A percentile compares a stretch with the other conserved stretches of the same genome.
Conservation (phyloP, 177 flowering plant genomes). For the Tripterygium wilfordii region DNA sequence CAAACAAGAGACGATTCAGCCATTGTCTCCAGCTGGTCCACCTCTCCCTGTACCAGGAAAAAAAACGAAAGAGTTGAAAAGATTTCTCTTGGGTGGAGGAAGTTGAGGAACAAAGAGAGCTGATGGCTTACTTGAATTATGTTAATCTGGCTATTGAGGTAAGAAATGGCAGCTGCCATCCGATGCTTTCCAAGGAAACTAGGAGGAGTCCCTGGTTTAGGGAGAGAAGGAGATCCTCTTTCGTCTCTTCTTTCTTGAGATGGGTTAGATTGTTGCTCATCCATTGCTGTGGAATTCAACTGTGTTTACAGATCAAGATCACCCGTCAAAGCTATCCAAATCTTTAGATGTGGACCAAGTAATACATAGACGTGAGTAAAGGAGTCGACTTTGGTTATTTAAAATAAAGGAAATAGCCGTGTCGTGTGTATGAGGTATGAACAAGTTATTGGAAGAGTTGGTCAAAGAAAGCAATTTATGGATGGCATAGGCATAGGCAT, state of each 20-base stretch:
- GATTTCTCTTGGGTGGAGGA: too few relatives aligned
- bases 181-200: constrained; percentile 27
- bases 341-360: too few relatives aligned
- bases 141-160: constrained; percentile 27
- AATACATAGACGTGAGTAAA: too few relatives aligned
- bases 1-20: constrained; percentile 30
- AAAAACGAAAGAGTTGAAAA: not conserved
- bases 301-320: too few relatives aligned
- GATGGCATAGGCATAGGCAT: too few relatives aligned
- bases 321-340: too few relatives aligned
- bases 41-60: constrained; percentile 22
- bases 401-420: too few relatives aligned
- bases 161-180: constrained; percentile 25
- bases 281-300: not conserved
- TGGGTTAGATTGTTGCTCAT: not conserved
- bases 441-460: too few relatives aligned
- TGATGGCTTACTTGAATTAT: constrained; percentile 12
- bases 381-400: too few relatives aligned
- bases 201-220: not conserved
- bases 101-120: not conserved
- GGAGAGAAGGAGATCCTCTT: not conserved
- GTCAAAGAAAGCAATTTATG: too few relatives aligned
- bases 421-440: too few relatives aligned
- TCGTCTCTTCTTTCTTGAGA: not conserved
- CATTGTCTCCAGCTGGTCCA: constrained; percentile 25